phyloP scores from a whole-genome alignment of 257 asterid genomes.

The Lithospermum erythrorhizon region DNA sequence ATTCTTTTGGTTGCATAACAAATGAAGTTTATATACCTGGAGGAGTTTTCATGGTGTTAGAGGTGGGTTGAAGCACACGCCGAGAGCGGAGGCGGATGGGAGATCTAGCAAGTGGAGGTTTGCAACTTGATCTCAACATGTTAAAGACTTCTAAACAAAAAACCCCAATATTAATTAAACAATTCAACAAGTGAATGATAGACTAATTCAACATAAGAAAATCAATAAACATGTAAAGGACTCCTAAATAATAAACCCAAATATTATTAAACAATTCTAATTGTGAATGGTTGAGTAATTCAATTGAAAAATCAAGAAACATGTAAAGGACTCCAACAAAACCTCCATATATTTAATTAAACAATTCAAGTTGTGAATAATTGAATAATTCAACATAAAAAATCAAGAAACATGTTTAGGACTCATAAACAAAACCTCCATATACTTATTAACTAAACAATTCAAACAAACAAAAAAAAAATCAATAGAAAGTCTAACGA shows the following conservation, averaged over 20 bases:
- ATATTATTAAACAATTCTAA: not conserved
- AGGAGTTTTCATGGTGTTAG: slow-evolving; percentile 28
- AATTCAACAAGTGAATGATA: not conserved
- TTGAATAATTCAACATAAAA: not conserved
- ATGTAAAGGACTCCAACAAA: not conserved
- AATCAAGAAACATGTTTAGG: too few species aligned
- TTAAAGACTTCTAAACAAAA: not conserved
- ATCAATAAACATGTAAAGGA: too few species aligned
- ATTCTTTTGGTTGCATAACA: too few species aligned
- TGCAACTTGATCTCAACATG: slow-evolving; percentile 61
- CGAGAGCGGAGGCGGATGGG: slow-evolving; percentile 67
- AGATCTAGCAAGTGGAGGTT: slow-evolving; percentile 87
- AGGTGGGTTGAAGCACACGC: slow-evolving; percentile 42
- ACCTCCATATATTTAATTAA: not conserved
- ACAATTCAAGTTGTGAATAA: not conserved
- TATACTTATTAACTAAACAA: too few species aligned
- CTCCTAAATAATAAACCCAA: not conserved
- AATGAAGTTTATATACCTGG: slow-evolving; percentile 33
- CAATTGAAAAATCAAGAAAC: too few species aligned
- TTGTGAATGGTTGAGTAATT: not conserved
- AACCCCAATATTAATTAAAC: not conserved
- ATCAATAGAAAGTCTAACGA: too few species aligned
- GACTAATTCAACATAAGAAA: too few species aligned
- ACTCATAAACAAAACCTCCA: too few species aligned
- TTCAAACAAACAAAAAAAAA: too few species aligned